Evolutionary conservation across 2,329 filamentous ascomycete species (phyloP).

Genomic region (Coccinonectria pachysandricola): DNA sequence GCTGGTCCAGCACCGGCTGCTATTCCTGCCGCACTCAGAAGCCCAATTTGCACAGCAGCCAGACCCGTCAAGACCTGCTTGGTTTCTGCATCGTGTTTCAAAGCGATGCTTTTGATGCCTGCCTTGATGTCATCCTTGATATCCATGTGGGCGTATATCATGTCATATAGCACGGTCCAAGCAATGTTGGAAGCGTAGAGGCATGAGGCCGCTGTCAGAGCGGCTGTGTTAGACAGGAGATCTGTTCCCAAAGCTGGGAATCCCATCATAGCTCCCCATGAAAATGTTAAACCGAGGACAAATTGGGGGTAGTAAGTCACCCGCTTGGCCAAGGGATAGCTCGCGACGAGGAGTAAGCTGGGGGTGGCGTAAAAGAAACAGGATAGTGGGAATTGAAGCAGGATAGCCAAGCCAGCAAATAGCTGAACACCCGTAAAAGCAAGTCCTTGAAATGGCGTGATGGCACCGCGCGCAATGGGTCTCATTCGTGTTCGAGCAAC

Average conservation of each 20-base stretch:
- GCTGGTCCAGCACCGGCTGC: conserved; percentile 57
- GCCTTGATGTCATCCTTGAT: conserved; percentile 76
- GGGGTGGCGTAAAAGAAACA: conserved; percentile 74
- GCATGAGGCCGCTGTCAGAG: conserved; percentile 54
- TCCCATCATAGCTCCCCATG: conserved; percentile 81
- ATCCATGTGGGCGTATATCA: conserved; percentile 91
- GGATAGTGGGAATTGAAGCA: conserved; percentile 63
- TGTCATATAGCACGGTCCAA: conserved; percentile 85
- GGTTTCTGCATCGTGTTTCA: conserved; percentile 67
- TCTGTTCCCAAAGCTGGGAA: conserved; percentile 76
- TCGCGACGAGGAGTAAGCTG: conserved; percentile 60
- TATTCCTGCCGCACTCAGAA: conserved; percentile 60
- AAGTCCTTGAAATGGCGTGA: conserved; percentile 61
- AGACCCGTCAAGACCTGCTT: conserved; percentile 65
- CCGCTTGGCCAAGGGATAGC: conserved; percentile 76
- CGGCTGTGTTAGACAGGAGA: conserved; percentile 51
- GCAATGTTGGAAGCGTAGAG: conserved; percentile 71
- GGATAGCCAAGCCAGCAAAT: conserved; percentile 59
- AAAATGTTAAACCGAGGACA: conserved; percentile 75
- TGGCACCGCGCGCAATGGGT: conserved; percentile 69
- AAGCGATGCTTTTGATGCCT: conserved; percentile 79
- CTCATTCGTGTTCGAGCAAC: conserved; percentile 67
- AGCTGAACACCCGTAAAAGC: conserved; percentile 67
- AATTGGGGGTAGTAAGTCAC: conserved; percentile 82
- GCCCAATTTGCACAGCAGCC: conserved; percentile 55